A percentile compares a stretch with the other conserved stretches of the same genome.
Conservation (phyloP, 352 stramenopile species). For the Globisporangium sylvaticum region DNA sequence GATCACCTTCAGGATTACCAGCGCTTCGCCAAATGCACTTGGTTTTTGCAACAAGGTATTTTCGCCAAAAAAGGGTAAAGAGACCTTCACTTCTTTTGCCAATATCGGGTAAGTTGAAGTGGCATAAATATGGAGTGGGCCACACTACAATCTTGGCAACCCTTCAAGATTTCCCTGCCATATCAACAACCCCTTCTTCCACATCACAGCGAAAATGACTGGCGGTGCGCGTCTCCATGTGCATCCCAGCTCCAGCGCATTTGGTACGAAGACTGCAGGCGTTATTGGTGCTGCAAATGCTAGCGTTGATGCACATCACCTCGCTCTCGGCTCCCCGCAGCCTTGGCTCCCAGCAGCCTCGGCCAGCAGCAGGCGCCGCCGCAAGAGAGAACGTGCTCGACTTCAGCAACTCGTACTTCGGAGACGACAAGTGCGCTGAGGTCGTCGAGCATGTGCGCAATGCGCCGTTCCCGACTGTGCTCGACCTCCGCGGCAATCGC, state of each 20-base stretch:
- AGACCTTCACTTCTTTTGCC: background rate
- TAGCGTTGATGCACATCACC: background rate
- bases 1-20: background rate
- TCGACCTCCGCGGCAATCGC: constrained; percentile 76
- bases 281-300: background rate
- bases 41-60: background rate
- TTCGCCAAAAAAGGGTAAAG: background rate
- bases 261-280: background rate
- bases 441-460: constrained; percentile 47
- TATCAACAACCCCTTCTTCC: no score
- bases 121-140: background rate
- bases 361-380: background rate
- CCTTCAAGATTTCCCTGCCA: background rate
- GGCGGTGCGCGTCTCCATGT: background rate
- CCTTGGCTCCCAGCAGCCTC: background rate
- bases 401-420: constrained; percentile 71
- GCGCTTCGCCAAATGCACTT: background rate
- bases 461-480: constrained; percentile 31
- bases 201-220: background rate
- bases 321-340: background rate
- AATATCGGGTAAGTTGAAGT: background rate
- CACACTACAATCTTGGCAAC: background rate
- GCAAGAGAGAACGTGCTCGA: constrained; percentile 34
- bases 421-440: constrained; percentile 60
- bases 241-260: background rate